Evolutionary conservation across 306 rosid genomes (phyloP), one percentile per base, ranked within the genome.

Genomic region (Dicorynia guianensis): DNA sequence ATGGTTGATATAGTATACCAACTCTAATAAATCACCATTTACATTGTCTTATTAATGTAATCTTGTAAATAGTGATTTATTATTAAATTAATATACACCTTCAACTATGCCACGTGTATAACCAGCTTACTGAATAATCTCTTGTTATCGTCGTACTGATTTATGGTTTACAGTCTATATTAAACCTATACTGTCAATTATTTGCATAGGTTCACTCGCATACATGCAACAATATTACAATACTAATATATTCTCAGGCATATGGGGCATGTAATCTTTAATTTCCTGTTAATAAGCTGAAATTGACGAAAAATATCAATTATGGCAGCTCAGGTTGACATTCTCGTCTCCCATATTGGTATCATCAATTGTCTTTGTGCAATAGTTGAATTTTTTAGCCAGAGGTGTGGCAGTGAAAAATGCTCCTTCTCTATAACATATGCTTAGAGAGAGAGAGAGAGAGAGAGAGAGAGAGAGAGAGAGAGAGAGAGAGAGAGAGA

Each of bases 361-460:
- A 10, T 15, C 49, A 10, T 15, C 49, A 50, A 10, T 44, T 59
- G 8, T 58, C 11, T 56, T 49, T 71, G 25, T 8, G 1, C 30
- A 55, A 12, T 18, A 56, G 14, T 36, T 8, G 3, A 18, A 44
- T 53, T 75, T 14, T 43, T 42, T 44, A 30, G 4, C 40, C 56
- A 44, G 42, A 53, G 39, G 1, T 59, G 44, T n/a, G 40, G 11
- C 7, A 49, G 19, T 38, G 42, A 50, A 57, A 43, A 48, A 17
- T 59, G 71, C 6, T 58, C 65, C 12, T 39, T 79, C 61, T 71
- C 15, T 18, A 58, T 2, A 35, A 49, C 14, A 58, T 15, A 43
- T 34, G 43, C 30, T 25, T 25, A 56, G 25, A 54, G 62, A 43
- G 2, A 52, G 30, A 25, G 30, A 25, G 30, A 25, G 30, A 25